Percentiles rank a stretch among this genome's conserved stretches.
These are phyloP conservation scores for Cyberlindnera meyerae DNA, from an alignment of 805 yeast species.

Conservation along the genomic window DNA sequence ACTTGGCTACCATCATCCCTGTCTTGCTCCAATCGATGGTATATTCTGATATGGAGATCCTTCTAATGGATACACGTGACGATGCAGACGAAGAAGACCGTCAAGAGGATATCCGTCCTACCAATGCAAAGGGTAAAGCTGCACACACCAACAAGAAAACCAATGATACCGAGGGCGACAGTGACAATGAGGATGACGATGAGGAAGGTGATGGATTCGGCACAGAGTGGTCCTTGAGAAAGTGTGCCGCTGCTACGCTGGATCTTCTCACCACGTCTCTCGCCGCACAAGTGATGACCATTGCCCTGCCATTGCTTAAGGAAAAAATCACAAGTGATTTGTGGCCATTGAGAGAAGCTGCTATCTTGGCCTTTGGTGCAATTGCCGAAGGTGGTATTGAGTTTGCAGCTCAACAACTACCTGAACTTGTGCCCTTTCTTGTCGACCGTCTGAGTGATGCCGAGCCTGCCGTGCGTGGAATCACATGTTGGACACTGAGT, in stretches of 20 bases:
- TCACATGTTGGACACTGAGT: conserved; percentile 92
- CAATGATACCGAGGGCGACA: conserved; percentile 48
- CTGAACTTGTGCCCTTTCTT: conserved; percentile 77
- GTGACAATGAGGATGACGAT: conserved; percentile 46
- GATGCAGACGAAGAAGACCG: conserved; percentile 75
- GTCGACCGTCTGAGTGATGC: conserved; percentile 72
- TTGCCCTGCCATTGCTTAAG: conserved; percentile 71
- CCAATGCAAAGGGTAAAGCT: conserved; percentile 60
- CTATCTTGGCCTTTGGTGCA: conserved; percentile 93
- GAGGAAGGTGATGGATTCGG: conserved; percentile 57
- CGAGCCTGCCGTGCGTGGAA: conserved; percentile 85
- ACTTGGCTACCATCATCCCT: conserved; percentile 66
- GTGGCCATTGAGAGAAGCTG: conserved; percentile 92
- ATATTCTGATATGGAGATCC: conserved; percentile 76
- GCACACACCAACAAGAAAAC: conserved; percentile 27
- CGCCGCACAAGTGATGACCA: conserved; percentile 62
- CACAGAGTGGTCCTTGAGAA: conserved; percentile 85
- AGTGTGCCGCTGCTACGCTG: conserved; percentile 90
- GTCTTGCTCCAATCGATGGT: conserved; percentile 77
- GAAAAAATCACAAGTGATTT: conserved; percentile 60
- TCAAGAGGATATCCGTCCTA: conserved; percentile 85
- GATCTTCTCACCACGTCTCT: conserved; percentile 69
- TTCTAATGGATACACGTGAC: conserved; percentile 64
- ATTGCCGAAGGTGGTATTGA: conserved; percentile 85
- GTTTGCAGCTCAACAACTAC: conserved; percentile 63